Conservation (phyloP, 2,329 filamentous ascomycete species). For the Sporothrix pseudoabietina region DNA sequence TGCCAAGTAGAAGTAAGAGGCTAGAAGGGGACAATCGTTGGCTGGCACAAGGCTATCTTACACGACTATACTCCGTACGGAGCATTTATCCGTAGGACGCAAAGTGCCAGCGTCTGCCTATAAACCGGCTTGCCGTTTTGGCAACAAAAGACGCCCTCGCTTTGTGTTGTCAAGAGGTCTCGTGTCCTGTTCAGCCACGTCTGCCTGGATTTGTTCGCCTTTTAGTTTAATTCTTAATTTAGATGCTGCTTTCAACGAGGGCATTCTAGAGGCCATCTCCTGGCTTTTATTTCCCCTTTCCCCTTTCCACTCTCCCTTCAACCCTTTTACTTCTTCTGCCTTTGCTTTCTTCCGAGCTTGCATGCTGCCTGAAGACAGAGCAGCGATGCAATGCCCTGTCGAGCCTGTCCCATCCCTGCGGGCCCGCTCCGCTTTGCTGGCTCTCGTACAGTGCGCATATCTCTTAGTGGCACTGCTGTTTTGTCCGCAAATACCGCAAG, state of each 20-base stretch:
- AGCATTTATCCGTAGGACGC: neutral
- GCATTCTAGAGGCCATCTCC: too few relatives aligned
- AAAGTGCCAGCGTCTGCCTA: neutral
- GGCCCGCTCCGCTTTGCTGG: neutral
- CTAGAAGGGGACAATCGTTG: neutral
- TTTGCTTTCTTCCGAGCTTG: neutral
- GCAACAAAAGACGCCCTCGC: neutral
- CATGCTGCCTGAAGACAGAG: conserved; percentile 11
- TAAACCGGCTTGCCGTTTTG: neutral
- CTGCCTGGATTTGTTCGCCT: neutral
- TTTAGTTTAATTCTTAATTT: neutral
- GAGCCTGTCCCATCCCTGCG: neutral
- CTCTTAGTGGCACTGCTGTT: neutral
- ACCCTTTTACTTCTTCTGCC: neutral
- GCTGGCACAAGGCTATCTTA: neutral
- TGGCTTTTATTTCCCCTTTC: neutral
- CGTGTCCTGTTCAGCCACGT: neutral
- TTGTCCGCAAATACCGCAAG: neutral
- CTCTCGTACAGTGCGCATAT: conserved; percentile 1
- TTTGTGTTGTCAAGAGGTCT: neutral
- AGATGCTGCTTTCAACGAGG: neutral
- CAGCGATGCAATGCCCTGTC: conserved; percentile 4
- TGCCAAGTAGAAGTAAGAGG: too few relatives aligned
- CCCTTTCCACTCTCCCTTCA: neutral
- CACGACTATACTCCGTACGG: neutral